Evolutionary conservation across 140 eudicot species (phyloP).

Genomic region (Flaveria floridana): DNA sequence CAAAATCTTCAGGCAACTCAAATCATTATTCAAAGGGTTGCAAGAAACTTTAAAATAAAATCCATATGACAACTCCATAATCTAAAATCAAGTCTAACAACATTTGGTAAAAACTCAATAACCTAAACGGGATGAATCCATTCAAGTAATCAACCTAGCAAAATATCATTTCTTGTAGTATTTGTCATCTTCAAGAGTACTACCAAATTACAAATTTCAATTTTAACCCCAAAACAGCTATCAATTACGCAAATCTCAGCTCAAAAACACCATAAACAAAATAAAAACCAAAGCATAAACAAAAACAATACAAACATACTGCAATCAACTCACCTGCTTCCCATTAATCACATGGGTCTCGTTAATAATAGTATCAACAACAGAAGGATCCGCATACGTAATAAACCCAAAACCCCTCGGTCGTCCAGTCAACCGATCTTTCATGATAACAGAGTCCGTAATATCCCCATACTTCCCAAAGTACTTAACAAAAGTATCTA

Average conservation of each 20-base stretch:
- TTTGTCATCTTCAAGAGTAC: not conserved
- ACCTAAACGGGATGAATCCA: conserved; percentile 3
- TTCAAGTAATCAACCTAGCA: not conserved
- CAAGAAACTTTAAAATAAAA: too few species aligned
- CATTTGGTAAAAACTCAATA: not conserved
- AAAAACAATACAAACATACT: not conserved
- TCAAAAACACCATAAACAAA: not conserved
- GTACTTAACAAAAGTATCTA: conserved; percentile 74
- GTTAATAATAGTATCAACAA: conserved; percentile 79
- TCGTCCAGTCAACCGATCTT: conserved; percentile 72
- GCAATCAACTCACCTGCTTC: conserved; percentile 56
- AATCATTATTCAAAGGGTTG: too few species aligned
- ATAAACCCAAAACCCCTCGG: conserved; percentile 96
- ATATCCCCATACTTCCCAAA: conserved; percentile 91
- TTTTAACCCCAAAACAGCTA: not conserved
- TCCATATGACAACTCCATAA: too few species aligned
- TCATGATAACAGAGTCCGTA: conserved; percentile 86
- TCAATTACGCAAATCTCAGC: not conserved
- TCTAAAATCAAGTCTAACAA: not conserved
- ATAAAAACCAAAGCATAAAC: not conserved
- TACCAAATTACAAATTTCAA: not conserved
- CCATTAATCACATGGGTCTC: conserved; percentile 80
- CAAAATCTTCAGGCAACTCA: too few species aligned
- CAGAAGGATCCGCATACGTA: conserved; percentile 85
- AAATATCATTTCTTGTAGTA: not conserved